Conservation (phyloP, 2,329 filamentous ascomycete species). For the Boeremia exigua region DNA sequence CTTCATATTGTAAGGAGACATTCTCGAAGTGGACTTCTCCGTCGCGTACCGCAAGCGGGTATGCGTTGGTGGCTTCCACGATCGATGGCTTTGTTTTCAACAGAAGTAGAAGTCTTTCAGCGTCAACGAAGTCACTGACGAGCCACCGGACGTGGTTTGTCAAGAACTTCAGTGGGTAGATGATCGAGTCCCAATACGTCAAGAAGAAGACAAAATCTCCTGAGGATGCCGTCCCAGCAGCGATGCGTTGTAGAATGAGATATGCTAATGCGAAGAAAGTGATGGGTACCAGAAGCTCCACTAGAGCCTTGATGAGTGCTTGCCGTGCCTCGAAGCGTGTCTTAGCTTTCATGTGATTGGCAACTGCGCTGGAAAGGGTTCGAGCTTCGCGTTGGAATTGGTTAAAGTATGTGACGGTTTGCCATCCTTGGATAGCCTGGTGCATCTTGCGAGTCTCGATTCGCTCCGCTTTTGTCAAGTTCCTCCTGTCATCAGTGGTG, state of each 20-base stretch:
- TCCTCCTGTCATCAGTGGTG: conserved; percentile 6
- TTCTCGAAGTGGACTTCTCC: conserved; percentile 59
- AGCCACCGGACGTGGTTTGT: conserved; percentile 47
- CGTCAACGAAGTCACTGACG: conserved; percentile 61
- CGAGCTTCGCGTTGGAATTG: conserved; percentile 9
- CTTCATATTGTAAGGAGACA: conserved; percentile 61
- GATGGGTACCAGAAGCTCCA: conserved; percentile 12
- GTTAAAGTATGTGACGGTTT: conserved; percentile 61
- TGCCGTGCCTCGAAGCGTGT: conserved; percentile 3
- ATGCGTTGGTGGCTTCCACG: conserved; percentile 40
- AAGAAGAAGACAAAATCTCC: conserved; percentile 61
- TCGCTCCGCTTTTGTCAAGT: conserved; percentile 5
- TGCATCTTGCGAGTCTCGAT: conserved; percentile 16
- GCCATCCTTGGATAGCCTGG: conserved; percentile 50
- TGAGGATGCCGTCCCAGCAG: conserved; percentile 55
- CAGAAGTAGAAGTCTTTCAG: conserved; percentile 63
- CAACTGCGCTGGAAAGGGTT: conserved; percentile 2
- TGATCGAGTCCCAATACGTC: conserved; percentile 36
- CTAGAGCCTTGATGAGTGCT: conserved; percentile 3
- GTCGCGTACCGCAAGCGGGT: conserved; percentile 49
- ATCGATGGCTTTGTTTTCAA: conserved; percentile 62
- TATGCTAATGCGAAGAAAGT: conserved; percentile 50
- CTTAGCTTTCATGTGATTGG: conserved; percentile 9
- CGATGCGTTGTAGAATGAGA: conserved; percentile 54
- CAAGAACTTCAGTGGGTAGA: conserved; percentile 55